Conservation (phyloP, 768 basidiomycete species). For the Serpula lacrymans region DNA sequence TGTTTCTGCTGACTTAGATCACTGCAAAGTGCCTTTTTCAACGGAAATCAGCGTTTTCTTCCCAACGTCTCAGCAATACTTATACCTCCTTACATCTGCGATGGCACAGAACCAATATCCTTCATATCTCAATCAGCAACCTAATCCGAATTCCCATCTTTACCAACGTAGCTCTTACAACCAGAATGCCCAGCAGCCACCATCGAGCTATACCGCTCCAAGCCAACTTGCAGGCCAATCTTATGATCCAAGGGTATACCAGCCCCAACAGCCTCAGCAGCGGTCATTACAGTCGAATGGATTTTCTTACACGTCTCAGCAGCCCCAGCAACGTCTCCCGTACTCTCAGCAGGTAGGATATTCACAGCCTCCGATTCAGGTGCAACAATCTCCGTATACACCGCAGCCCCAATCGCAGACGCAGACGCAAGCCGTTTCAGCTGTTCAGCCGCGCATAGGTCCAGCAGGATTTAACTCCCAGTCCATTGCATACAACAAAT, state of each 20-base stretch:
- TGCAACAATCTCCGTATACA: constrained; percentile 9
- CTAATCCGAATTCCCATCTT: constrained; percentile 10
- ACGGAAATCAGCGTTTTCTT: no score
- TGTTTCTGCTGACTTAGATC: no score
- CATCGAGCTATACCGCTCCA: constrained; percentile 6
- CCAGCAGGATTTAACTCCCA: constrained; percentile 9
- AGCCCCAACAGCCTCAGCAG: constrained; percentile 11
- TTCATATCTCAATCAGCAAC: constrained; percentile 3
- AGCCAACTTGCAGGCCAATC: constrained; percentile 6
- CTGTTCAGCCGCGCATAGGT: background rate
- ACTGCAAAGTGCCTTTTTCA: no score
- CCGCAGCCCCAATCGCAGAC: constrained; percentile 10
- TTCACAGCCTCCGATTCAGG: constrained; percentile 6
- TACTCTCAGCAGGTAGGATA: constrained; percentile 8
- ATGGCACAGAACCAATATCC: constrained; percentile 22
- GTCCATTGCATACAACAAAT: constrained; percentile 9
- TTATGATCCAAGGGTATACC: constrained; percentile 10
- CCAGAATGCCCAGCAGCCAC: background rate
- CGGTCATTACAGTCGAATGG: constrained; percentile 15
- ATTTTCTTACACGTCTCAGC: constrained; percentile 16
- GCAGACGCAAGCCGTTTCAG: no score
- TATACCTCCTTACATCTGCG: background rate
- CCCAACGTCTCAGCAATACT: no score
- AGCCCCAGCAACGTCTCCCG: constrained; percentile 5
- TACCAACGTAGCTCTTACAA: constrained; percentile 4